Evolutionary conservation across 805 yeast species (phyloP).

Genomic region (Sugiyamaella qingdaonensis): DNA sequence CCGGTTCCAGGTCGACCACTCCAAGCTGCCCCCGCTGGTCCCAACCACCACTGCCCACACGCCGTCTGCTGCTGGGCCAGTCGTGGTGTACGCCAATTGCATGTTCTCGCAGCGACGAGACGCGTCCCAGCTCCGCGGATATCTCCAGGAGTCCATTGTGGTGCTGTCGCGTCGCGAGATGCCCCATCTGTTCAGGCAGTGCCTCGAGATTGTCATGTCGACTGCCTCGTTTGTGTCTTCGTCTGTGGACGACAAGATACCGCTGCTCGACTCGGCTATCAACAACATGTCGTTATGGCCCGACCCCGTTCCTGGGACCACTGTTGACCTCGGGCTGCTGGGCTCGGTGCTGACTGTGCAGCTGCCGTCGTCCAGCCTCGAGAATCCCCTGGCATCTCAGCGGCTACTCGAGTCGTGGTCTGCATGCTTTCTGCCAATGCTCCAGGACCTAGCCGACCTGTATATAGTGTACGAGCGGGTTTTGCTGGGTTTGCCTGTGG

Average conservation of each 20-base stretch:
- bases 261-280: conserved; percentile 25
- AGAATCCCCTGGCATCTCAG: conserved; percentile 6
- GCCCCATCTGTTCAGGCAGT: conserved; percentile 21
- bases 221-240: conserved; percentile 7
- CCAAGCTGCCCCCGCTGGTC: conserved; percentile 12
- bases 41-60: conserved; percentile 2
- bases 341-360: conserved; percentile 14
- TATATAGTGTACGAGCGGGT: conserved; percentile 24
- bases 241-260: conserved; percentile 21
- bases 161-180: conserved; percentile 19
- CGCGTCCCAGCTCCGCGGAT: conserved; percentile 21
- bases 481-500: conserved; percentile 18
- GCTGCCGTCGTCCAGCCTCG: conserved; percentile 8
- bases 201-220: conserved; percentile 17
- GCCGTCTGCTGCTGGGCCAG: background rate
- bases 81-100: conserved; percentile 19
- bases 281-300: conserved; percentile 26
- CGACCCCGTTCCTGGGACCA: conserved; percentile 10
- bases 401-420: conserved; percentile 18
- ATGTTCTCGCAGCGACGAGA: conserved; percentile 21
- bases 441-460: conserved; percentile 16
- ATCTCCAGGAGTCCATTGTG: conserved; percentile 26
- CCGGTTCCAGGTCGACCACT: conserved; percentile 7
- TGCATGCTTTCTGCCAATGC: conserved; percentile 5
- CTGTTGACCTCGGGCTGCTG: conserved; percentile 20